These are phyloP conservation scores for Cicer judaicum DNA, from an alignment of 306 rosid genomes.

Conservation along the genomic window DNA sequence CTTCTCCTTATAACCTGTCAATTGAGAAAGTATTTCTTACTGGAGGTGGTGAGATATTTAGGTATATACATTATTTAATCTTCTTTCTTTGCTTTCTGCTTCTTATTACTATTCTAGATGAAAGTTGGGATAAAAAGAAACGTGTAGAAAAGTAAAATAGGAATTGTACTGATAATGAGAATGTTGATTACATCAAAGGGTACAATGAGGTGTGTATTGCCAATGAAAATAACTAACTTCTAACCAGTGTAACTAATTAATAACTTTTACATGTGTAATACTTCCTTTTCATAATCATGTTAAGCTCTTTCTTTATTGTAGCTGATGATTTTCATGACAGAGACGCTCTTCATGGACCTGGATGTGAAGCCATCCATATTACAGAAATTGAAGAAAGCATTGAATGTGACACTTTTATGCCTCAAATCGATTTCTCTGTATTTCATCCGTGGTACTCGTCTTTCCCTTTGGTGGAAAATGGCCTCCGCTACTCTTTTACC, in stretches of 20 bases:
- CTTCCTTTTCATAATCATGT: constrained; percentile 28
- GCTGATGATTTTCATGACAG: constrained; percentile 53
- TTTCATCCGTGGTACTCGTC: constrained; percentile 96
- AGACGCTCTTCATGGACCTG: constrained; percentile 85
- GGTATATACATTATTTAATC: constrained; percentile 51
- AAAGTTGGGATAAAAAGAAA: too few relatives aligned
- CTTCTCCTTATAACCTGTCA: constrained; percentile 87
- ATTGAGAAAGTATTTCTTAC: constrained; percentile 92
- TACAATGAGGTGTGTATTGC: too few relatives aligned
- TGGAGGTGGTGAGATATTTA: constrained; percentile 86
- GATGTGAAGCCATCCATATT: constrained; percentile 90
- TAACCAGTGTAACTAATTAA: too few relatives aligned
- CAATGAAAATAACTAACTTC: too few relatives aligned
- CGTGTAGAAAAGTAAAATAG: too few relatives aligned
- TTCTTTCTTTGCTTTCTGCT: constrained; percentile 18
- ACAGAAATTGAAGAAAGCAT: constrained; percentile 77
- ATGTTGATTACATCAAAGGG: too few relatives aligned
- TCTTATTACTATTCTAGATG: not conserved
- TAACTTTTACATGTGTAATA: too few relatives aligned
- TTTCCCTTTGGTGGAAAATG: constrained; percentile 77
- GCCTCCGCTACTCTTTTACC: constrained; percentile 67
- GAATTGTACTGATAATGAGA: too few relatives aligned
- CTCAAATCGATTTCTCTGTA: constrained; percentile 66
- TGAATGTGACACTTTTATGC: constrained; percentile 86
- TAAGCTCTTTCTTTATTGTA: constrained; percentile 32